phyloP scores from a whole-genome alignment of 495 filamentous ascomycete species.

The Cetradonia linearis region DNA sequence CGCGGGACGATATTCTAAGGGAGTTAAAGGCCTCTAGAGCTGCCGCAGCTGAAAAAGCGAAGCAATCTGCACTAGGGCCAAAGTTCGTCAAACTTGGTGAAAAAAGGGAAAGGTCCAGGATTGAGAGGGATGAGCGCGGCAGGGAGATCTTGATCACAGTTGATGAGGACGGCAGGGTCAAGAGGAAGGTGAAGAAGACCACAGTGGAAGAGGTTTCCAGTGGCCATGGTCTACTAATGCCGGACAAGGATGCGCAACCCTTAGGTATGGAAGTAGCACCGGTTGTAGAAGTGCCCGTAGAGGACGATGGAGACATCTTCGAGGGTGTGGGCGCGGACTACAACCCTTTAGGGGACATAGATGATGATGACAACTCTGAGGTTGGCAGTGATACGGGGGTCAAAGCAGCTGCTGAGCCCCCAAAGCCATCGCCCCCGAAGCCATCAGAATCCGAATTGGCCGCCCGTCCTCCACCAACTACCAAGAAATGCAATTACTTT shows the following conservation, averaged over 20 bases:
- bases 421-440: conserved; percentile 24
- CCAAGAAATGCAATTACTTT: conserved; percentile 50
- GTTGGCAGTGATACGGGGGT: conserved; percentile 44
- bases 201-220: conserved; percentile 29
- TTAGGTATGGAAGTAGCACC: conserved; percentile 70
- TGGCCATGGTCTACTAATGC: conserved; percentile 46
- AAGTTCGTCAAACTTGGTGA: conserved; percentile 76
- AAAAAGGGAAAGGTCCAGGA: conserved; percentile 50
- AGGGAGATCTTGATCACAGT: conserved; percentile 77
- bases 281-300: conserved; percentile 34
- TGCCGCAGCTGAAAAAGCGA: conserved; percentile 46
- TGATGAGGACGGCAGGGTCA: conserved; percentile 78
- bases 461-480: not conserved
- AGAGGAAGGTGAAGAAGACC: conserved; percentile 64
- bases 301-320: conserved; percentile 68
- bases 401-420: conserved; percentile 29
- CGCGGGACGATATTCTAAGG: conserved; percentile 71
- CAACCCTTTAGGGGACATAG: conserved; percentile 69
- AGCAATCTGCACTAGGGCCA: conserved; percentile 48
- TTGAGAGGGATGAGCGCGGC: conserved; percentile 66
- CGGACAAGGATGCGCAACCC: conserved; percentile 53
- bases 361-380: conserved; percentile 39
- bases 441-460: not conserved
- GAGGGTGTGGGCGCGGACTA: conserved; percentile 79
- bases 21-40: conserved; percentile 66